Percentiles rank a stretch among this genome's conserved stretches.
Conservation (phyloP, 1,139 yeast genomes). For the Pichia sp. region DNA sequence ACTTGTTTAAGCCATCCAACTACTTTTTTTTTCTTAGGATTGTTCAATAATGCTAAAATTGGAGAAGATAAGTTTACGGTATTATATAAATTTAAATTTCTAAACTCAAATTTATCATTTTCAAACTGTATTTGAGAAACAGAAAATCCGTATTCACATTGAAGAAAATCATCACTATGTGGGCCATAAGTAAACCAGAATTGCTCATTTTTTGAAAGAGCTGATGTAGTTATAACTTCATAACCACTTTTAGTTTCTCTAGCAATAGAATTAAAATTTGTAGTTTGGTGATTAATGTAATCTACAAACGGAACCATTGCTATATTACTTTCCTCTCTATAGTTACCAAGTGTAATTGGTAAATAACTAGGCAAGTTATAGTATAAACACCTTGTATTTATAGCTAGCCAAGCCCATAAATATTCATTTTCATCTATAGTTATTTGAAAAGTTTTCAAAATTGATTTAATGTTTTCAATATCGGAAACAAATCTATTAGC, state of each 20-base stretch:
- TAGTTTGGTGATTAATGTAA: constrained; percentile 68
- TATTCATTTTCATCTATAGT: constrained; percentile 29
- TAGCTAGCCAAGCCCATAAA: constrained; percentile 75
- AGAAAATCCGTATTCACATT: constrained; percentile 83
- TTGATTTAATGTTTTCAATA: constrained; percentile 27
- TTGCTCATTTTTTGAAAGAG: constrained; percentile 46
- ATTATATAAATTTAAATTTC: constrained; percentile 8
- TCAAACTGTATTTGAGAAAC: constrained; percentile 43
- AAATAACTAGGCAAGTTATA: constrained; percentile 53
- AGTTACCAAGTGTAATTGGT: constrained; percentile 6
- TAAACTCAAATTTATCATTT: constrained; percentile 34
- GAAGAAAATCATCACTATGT: constrained; percentile 72
- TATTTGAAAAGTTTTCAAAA: constrained; percentile 19
- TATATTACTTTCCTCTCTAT: constrained; percentile 52
- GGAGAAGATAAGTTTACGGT: constrained; percentile 54
- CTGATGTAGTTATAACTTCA: constrained; percentile 39
- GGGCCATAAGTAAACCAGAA: constrained; percentile 77
- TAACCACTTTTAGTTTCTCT: constrained; percentile 38
- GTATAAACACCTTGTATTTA: constrained; percentile 86
- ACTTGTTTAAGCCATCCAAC: constrained; percentile 40
- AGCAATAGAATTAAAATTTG: constrained; percentile 45
- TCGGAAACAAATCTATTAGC: constrained; percentile 36
- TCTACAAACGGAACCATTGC: constrained; percentile 92
- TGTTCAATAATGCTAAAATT: constrained; percentile 32
- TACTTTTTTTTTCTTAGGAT: constrained; percentile 31